These are phyloP conservation scores for Eutreptiella sp. DNA, from an alignment of 208 protist genomes.

Conservation along the genomic window DNA sequence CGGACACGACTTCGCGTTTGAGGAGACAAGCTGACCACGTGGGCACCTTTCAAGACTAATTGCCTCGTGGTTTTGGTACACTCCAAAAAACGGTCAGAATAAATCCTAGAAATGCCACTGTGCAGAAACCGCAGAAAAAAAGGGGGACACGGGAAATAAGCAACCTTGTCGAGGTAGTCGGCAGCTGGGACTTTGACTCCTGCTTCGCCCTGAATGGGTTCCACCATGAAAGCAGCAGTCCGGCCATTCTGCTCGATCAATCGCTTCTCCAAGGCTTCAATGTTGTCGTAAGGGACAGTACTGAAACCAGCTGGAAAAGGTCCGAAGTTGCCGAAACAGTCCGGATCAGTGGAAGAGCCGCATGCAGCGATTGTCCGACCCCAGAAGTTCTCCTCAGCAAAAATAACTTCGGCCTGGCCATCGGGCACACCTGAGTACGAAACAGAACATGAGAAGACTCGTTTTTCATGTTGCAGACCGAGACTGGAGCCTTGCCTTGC, in stretches of 20 bases:
- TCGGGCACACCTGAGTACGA: constrained; percentile 13
- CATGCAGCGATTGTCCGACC: constrained; percentile 74
- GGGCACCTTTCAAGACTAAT: neutral
- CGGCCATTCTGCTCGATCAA: constrained; percentile 43
- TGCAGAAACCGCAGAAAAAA: constrained; percentile 8
- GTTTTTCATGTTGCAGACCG: neutral
- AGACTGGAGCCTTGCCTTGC: constrained; percentile 36
- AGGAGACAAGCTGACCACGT: too few relatives aligned
- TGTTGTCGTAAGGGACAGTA: constrained; percentile 62
- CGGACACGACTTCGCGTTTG: too few relatives aligned
- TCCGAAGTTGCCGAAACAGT: constrained; percentile 49
- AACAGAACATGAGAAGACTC: neutral
- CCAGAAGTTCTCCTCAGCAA: constrained; percentile 60
- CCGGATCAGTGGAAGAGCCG: constrained; percentile 62
- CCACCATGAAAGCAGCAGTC: constrained; percentile 63
- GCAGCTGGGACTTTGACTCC: constrained; percentile 63
- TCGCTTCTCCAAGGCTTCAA: constrained; percentile 48
- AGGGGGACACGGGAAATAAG: neutral
- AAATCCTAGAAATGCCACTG: neutral
- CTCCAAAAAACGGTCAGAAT: constrained; percentile 1
- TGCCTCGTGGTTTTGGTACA: neutral
- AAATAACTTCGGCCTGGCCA: constrained; percentile 41
- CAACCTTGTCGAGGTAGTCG: constrained; percentile 56
- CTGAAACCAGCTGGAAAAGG: constrained; percentile 65
- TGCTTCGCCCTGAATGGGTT: constrained; percentile 91